Percentiles rank a stretch among this genome's conserved stretches.
Evolutionary conservation across 2,329 filamentous ascomycete species (phyloP).

Genomic region (Lachnellula occidentalis): DNA sequence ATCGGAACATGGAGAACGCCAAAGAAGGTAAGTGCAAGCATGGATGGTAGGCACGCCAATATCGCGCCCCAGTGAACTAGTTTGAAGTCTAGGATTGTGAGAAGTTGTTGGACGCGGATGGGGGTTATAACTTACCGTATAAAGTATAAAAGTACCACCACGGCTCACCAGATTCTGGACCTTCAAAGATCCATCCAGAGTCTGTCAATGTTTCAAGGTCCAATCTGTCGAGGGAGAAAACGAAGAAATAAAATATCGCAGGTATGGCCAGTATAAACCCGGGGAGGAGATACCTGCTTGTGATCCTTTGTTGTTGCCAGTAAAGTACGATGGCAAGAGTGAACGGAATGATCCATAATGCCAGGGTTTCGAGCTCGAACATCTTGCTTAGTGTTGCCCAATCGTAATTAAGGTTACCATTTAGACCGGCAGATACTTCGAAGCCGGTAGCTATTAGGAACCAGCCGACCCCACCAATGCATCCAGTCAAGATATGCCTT

Average conservation of each 20-base stretch:
- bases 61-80: constrained; percentile 80
- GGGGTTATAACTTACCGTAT: constrained; percentile 60
- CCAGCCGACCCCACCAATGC: constrained; percentile 94
- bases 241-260: constrained; percentile 70
- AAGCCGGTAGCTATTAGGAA: constrained; percentile 89
- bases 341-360: constrained; percentile 79
- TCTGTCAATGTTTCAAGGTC: constrained; percentile 61
- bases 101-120: constrained; percentile 7
- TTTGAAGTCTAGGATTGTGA: constrained; percentile 58
- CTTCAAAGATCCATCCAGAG: constrained; percentile 86
- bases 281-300: constrained; percentile 80
- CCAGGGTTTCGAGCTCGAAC: constrained; percentile 65
- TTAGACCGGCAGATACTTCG: constrained; percentile 84
- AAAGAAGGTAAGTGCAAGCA: constrained; percentile 96
- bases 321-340: constrained; percentile 70
- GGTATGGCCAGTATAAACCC: constrained; percentile 79
- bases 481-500: constrained; percentile 91
- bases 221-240: constrained; percentile 62
- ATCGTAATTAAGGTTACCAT: constrained; percentile 80
- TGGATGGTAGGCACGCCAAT: constrained; percentile 79
- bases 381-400: constrained; percentile 70
- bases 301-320: constrained; percentile 67
- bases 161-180: constrained; percentile 76
- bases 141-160: constrained; percentile 98
- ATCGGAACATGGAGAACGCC: constrained; percentile 96